Conservation (phyloP, 2,329 filamentous ascomycete species). For the Colletotrichum truncatum region DNA sequence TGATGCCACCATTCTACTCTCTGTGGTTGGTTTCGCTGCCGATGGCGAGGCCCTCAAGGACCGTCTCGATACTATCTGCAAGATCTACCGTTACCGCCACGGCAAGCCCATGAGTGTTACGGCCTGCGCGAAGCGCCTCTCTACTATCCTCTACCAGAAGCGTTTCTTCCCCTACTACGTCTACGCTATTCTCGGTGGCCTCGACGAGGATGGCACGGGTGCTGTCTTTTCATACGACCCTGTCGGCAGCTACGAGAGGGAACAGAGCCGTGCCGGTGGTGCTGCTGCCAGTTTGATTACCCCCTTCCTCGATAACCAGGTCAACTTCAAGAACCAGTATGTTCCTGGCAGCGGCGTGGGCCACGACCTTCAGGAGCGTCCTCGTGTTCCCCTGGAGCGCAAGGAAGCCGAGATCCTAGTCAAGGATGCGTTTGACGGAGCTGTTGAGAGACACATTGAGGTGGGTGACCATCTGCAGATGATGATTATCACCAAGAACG, state of each 20-base stretch:
- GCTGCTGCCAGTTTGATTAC: conserved; percentile 95
- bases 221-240: conserved; percentile 98
- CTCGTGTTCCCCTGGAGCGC: conserved; percentile 74
- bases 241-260: conserved; percentile 95
- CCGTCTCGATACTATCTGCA: conserved; percentile 91
- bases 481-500: conserved; percentile 88
- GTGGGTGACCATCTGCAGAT: conserved; percentile 97
- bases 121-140: conserved; percentile 93
- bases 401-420: conserved; percentile 86
- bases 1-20: conserved; percentile 87
- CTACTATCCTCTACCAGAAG: conserved; percentile 95
- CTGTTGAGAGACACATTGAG: conserved; percentile 98
- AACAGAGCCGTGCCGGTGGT: conserved; percentile 93
- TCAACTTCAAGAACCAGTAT: conserved; percentile 99
- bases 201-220: conserved; percentile 94
- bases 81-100: conserved; percentile 99
- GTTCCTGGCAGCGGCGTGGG: conserved; percentile 86
- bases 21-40: conserved; percentile 94
- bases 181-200: conserved; percentile 89
- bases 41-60: conserved; percentile 95
- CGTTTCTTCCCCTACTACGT: conserved; percentile 99
- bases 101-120: conserved; percentile 95
- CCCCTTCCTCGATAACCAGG: conserved; percentile 99
- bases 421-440: conserved; percentile 97
- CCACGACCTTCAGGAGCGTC: conserved; percentile 79